Conservation (phyloP, 2,329 filamentous ascomycete species). For the Hypoxylon sp. region DNA sequence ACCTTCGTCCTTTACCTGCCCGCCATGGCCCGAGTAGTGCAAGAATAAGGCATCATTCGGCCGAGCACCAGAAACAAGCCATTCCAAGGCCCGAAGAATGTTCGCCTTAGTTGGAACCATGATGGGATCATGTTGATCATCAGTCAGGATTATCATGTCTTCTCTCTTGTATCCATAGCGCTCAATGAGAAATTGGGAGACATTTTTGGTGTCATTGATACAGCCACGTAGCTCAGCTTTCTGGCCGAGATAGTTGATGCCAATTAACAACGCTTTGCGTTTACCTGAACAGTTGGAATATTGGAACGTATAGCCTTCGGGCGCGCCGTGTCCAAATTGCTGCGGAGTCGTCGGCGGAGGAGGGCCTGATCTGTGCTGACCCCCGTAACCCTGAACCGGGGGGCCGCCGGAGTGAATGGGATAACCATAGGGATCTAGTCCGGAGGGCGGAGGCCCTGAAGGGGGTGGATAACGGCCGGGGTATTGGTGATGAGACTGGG, state of each 20-base stretch:
- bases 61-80: conserved; percentile 78
- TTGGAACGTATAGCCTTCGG: conserved; percentile 77
- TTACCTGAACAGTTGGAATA: conserved; percentile 81
- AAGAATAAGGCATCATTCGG: conserved; percentile 84
- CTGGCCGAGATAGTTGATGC: conserved; percentile 85
- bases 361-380: conserved; percentile 52
- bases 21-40: conserved; percentile 72
- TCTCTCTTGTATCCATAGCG: conserved; percentile 79
- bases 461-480: conserved; percentile 48
- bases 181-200: conserved; percentile 77
- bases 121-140: conserved; percentile 78
- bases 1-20: conserved; percentile 76
- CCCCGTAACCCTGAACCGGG: conserved; percentile 50
- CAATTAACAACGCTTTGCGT: conserved; percentile 80
- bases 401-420: conserved; percentile 50
- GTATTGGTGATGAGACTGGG: conserved; percentile 30
- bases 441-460: conserved; percentile 57
- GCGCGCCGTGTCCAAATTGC: conserved; percentile 76
- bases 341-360: conserved; percentile 66
- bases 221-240: conserved; percentile 79
- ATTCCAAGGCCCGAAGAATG: conserved; percentile 80
- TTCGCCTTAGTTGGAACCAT: conserved; percentile 82
- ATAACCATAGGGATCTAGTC: conserved; percentile 63
- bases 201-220: conserved; percentile 85
- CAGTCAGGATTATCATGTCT: conserved; percentile 84